Percentiles rank a stretch among this genome's conserved stretches.
phyloP scores from a whole-genome alignment of 2,329 filamentous ascomycete genomes.

The Graphilbum fragrans region DNA sequence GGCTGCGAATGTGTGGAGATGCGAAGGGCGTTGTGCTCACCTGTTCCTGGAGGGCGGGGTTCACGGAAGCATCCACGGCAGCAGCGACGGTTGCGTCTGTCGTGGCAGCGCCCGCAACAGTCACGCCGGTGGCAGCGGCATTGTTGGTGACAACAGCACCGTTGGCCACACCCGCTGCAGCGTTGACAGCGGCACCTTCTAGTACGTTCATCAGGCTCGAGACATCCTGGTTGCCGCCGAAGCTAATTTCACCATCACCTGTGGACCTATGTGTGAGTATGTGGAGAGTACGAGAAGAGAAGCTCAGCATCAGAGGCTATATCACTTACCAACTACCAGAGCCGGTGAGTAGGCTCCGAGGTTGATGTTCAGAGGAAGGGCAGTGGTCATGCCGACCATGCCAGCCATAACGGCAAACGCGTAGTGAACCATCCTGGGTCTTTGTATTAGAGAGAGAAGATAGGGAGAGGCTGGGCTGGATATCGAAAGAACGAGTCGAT shows the following conservation, averaged over 20 bases:
- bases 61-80: slow-evolving; percentile 10
- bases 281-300: not conserved
- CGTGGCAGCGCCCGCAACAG: not conserved
- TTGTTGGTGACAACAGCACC: slow-evolving; percentile 10
- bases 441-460: not conserved
- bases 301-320: not conserved
- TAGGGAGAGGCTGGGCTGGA: not conserved
- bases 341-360: slow-evolving; percentile 31
- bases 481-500: not conserved
- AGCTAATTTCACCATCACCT: slow-evolving; percentile 34
- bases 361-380: slow-evolving; percentile 21
- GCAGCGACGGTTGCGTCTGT: slow-evolving; percentile 7
- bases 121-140: slow-evolving; percentile 7
- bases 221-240: slow-evolving; percentile 32
- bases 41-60: slow-evolving; percentile 22
- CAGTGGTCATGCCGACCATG: slow-evolving; percentile 8
- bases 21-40: slow-evolving; percentile 13
- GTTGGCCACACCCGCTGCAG: slow-evolving; percentile 19
- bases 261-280: slow-evolving; percentile 5
- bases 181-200: slow-evolving; percentile 31
- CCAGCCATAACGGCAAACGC: not conserved
- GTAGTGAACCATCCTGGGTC: slow-evolving; percentile 10
- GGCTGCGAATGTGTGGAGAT: no score
- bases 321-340: slow-evolving; percentile 21
- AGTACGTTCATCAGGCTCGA: slow-evolving; percentile 30